These are phyloP conservation scores for Fusarium robinianum DNA, from an alignment of 2,329 filamentous ascomycete species.

Conservation along the genomic window DNA sequence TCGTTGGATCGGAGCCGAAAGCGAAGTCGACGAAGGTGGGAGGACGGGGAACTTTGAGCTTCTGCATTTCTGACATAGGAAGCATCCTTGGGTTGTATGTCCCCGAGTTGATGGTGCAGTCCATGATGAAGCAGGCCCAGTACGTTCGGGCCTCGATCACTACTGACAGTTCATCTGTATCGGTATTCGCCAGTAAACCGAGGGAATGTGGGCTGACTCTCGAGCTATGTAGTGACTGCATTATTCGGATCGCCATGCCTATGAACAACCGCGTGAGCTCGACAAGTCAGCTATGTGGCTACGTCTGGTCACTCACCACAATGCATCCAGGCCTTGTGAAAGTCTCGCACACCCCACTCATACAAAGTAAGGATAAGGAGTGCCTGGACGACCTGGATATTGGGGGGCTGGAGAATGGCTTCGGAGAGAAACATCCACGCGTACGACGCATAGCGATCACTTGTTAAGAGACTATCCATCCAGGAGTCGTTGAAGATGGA, in stretches of 20 bases:
- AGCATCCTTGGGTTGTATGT: slow-evolving; percentile 46
- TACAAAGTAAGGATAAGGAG: slow-evolving; percentile 47
- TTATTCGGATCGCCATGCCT: slow-evolving; percentile 33
- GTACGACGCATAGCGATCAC: slow-evolving; percentile 21
- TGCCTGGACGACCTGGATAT: slow-evolving; percentile 43
- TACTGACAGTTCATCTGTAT: slow-evolving; percentile 18
- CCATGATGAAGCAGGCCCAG: slow-evolving; percentile 53
- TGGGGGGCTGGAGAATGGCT: slow-evolving; percentile 25
- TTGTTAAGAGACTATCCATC: slow-evolving; percentile 6
- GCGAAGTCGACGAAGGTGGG: slow-evolving; percentile 45
- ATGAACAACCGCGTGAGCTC: background rate
- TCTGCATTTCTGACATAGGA: slow-evolving; percentile 42
- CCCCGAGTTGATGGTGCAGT: slow-evolving; percentile 50
- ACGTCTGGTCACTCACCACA: slow-evolving; percentile 18
- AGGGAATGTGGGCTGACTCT: slow-evolving; percentile 23
- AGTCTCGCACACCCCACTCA: slow-evolving; percentile 49
- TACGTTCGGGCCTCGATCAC: slow-evolving; percentile 48
- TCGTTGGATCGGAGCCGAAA: slow-evolving; percentile 39
- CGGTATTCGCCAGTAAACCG: slow-evolving; percentile 17
- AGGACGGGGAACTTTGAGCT: slow-evolving; percentile 40
- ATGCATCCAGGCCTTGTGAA: slow-evolving; percentile 51
- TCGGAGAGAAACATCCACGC: slow-evolving; percentile 18
- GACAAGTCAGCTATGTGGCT: rapidly evolving
- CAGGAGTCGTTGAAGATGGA: slow-evolving; percentile 17
- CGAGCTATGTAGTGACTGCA: slow-evolving; percentile 34